phyloP scores from a whole-genome alignment of 768 basidiomycete species.

The Xanthoconium purpureum region DNA sequence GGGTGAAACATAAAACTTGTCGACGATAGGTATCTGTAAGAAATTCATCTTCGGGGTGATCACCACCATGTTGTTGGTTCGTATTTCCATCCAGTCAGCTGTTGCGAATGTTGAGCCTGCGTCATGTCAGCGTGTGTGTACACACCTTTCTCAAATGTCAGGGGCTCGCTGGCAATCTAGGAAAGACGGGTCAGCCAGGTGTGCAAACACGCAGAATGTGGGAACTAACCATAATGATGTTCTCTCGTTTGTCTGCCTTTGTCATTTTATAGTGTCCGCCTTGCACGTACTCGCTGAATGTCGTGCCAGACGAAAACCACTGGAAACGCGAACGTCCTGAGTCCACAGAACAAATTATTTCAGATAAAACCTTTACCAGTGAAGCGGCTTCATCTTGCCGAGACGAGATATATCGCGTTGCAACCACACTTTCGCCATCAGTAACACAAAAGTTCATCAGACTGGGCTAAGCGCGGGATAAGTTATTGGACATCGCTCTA shows the following conservation, averaged over 20 bases:
- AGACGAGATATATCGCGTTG: slow-evolving; percentile 92
- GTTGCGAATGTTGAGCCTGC: background rate
- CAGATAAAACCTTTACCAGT: slow-evolving; percentile 45
- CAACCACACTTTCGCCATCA: slow-evolving; percentile 91
- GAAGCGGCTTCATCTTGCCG: slow-evolving; percentile 90
- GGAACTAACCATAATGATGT: slow-evolving; percentile 78
- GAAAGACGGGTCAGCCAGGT: slow-evolving; percentile 2
- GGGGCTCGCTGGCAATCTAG: slow-evolving; percentile 85
- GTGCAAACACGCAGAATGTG: slow-evolving; percentile 2
- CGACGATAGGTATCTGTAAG: slow-evolving; percentile 88
- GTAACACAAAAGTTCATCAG: slow-evolving; percentile 96
- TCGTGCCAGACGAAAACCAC: slow-evolving; percentile 96
- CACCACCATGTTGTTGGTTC: slow-evolving; percentile 92
- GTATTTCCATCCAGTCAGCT: slow-evolving; percentile 99
- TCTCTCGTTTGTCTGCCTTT: slow-evolving; percentile 92
- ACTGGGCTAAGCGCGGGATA: slow-evolving; percentile 55
- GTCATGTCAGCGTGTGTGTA: background rate
- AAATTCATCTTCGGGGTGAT: slow-evolving; percentile 96
- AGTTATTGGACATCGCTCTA: background rate
- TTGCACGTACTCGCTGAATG: slow-evolving; percentile 85
- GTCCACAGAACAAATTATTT: background rate
- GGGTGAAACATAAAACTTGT: slow-evolving; percentile 88
- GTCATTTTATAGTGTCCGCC: slow-evolving; percentile 95
- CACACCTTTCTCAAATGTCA: slow-evolving; percentile 92
- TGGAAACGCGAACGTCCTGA: slow-evolving; percentile 27